phyloP scores from a whole-genome alignment of 2,329 filamentous ascomycete species.

The Colletotrichum camelliae region DNA sequence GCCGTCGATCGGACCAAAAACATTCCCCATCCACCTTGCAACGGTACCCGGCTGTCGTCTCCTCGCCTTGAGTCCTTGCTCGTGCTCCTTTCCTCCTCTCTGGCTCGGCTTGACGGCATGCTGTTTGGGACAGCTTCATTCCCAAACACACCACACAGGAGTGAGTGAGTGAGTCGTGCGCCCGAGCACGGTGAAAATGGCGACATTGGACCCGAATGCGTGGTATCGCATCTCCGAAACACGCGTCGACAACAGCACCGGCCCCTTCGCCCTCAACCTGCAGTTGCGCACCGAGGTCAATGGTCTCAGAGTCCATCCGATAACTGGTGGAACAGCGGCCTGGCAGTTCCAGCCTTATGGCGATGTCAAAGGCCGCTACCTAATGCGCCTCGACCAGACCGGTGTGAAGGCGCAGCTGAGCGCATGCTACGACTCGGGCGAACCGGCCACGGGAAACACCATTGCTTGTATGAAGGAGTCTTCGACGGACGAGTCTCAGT shows the following conservation, averaged over 20 bases:
- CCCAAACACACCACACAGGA: neutral
- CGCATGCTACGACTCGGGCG: slow-evolving; percentile 30
- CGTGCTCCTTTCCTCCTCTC: neutral
- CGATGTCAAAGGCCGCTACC: slow-evolving; percentile 32
- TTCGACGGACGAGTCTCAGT: slow-evolving; percentile 30
- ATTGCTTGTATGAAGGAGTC: slow-evolving; percentile 32
- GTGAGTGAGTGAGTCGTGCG: neutral
- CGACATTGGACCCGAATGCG: slow-evolving; percentile 34
- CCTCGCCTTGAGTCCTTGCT: neutral
- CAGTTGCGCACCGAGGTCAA: slow-evolving; percentile 18
- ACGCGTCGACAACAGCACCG: slow-evolving; percentile 34
- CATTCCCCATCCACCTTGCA: slow-evolving; percentile 15
- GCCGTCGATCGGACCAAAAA: slow-evolving; percentile 12
- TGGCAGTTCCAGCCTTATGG: slow-evolving; percentile 36
- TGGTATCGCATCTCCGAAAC: slow-evolving; percentile 41
- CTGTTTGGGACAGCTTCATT: neutral
- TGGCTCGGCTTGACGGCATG: neutral
- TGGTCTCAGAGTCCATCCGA: slow-evolving; percentile 27
- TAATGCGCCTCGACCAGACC: slow-evolving; percentile 33
- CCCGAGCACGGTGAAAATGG: slow-evolving; percentile 10
- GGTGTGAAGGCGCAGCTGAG: slow-evolving; percentile 34
- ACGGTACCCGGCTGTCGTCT: slow-evolving; percentile 3
- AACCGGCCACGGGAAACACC: slow-evolving; percentile 30
- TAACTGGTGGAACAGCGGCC: slow-evolving; percentile 18
- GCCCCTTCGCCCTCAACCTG: slow-evolving; percentile 26